Evolutionary conservation across 2,329 filamentous ascomycete genomes (phyloP), one percentile per base, ranked within the genome.

Genomic region (Aspergillus phoenicis): DNA sequence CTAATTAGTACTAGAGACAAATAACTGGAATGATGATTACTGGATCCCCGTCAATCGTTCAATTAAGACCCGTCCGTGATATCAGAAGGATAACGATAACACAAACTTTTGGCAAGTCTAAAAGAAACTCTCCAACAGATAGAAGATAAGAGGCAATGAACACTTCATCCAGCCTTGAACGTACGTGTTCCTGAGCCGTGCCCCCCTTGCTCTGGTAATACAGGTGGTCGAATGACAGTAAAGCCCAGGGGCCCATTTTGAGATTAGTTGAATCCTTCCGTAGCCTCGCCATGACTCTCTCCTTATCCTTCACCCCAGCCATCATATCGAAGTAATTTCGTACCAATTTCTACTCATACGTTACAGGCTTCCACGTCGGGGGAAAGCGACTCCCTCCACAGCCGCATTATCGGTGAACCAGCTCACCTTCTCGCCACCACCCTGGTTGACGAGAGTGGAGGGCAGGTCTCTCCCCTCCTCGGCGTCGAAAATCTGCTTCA

Each of bases 351-450:
- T 53, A 20, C 49, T 20, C 45, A 52, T 48, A 39, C 48, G 58
- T 79, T 73, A 88, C 62, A 89, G 75, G 71, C 83, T 89, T 20
- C 90, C 88, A 68, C 90, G 88, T 73, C 90, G 85, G 24, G 93
- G 91, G 73, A 91, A 97, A 62, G 83, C 82, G 11, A 99, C 91
- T 4, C 91, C 93, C 72, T 97, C 89, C 11, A 96, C 88, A 51
- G 95, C 94, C 4, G 90, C 83, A 71, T 88, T 84, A 75, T 98
- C 95, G 47, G 93, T 92, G 75, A 99, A 98, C 95, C 95, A 99
- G 79, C 88, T 95, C 72, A 93, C 92, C 70, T 92, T 89, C 66
- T 97, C 93, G 48, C 91, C 91, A 3, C 87, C 89, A 45, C 86
- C 87, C 70, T 91, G 86, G 76, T 99, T 99, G 71, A 99, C 89